Conservation (phyloP, 2,329 filamentous ascomycete species). For the Cryoendolithus antarcticus region DNA sequence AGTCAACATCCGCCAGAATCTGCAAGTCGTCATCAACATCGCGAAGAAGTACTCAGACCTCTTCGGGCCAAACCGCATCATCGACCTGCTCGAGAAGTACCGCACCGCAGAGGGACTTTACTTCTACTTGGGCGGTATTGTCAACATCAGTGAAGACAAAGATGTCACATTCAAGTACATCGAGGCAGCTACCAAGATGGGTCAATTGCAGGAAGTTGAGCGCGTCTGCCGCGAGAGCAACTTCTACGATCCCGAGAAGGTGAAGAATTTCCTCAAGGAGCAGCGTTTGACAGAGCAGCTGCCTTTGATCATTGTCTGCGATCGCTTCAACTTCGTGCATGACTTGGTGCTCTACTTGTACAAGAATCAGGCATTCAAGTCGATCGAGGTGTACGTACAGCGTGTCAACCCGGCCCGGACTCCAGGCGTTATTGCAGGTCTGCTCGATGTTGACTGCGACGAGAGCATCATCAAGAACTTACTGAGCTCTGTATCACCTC, state of each 20-base stretch:
- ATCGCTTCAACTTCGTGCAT: conserved; percentile 98
- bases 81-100: conserved; percentile 94
- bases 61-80: conserved; percentile 72
- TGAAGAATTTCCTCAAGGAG: conserved; percentile 99
- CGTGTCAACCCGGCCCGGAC: conserved; percentile 89
- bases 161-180: conserved; percentile 99
- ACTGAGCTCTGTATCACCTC: conserved; percentile 68
- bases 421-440: conserved; percentile 81
- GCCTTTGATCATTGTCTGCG: conserved; percentile 94
- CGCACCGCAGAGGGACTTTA: conserved; percentile 93
- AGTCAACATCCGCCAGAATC: conserved; percentile 89
- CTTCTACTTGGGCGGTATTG: conserved; percentile 95
- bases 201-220: conserved; percentile 90
- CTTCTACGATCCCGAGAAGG: conserved; percentile 81
- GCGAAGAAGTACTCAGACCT: conserved; percentile 97
- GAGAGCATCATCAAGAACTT: conserved; percentile 92
- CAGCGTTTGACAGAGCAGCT: conserved; percentile 84
- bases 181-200: conserved; percentile 86
- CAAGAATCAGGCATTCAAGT: conserved; percentile 98
- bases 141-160: conserved; percentile 88
- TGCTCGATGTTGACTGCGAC: conserved; percentile 94
- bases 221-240: conserved; percentile 88
- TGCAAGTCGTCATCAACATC: conserved; percentile 87
- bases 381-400: conserved; percentile 96
- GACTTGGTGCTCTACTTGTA: conserved; percentile 94